Conservation (phyloP, 257 asterid species). For the Nyctanthes arbortristis region DNA sequence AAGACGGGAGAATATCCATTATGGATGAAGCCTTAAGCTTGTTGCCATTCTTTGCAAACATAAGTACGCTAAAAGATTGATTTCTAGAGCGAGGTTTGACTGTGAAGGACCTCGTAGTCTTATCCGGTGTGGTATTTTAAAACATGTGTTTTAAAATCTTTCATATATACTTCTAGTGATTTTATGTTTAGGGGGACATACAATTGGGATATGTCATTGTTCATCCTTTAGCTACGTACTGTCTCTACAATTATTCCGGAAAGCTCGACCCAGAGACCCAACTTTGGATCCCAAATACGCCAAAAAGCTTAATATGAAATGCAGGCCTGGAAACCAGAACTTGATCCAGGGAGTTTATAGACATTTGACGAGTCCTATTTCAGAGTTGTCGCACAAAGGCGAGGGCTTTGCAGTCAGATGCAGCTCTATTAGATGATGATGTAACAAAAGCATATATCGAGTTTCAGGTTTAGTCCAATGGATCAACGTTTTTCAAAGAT, state of each 20-base stretch:
- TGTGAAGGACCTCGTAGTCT: too few relatives aligned
- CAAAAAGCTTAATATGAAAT: conserved; percentile 9
- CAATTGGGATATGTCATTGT: conserved; percentile 36
- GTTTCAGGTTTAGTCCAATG: conserved; percentile 8
- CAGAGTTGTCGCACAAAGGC: conserved; percentile 24
- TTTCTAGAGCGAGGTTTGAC: too few relatives aligned
- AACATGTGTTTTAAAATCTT: too few relatives aligned
- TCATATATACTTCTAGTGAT: too few relatives aligned
- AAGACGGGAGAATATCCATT: too few relatives aligned
- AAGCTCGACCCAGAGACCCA: conserved; percentile 31
- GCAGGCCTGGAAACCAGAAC: conserved; percentile 13
- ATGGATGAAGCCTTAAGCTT: too few relatives aligned
- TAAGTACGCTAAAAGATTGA: too few relatives aligned
- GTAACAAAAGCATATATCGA: conserved; percentile 31
- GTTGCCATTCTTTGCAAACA: too few relatives aligned
- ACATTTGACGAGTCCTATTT: conserved; percentile 27
- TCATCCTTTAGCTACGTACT: conserved; percentile 28
- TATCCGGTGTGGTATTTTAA: too few relatives aligned
- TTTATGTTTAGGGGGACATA: conserved; percentile 27
- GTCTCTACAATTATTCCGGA: conserved; percentile 39
- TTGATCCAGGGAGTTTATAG: conserved; percentile 36
- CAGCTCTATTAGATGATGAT: conserved; percentile 27
- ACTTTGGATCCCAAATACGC: conserved; percentile 27
- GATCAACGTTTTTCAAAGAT: conserved; percentile 27
- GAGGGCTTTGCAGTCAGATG: conserved; percentile 37